Conservation (phyloP, 179 eudicot species). For the Monotropa hypopitys region DNA sequence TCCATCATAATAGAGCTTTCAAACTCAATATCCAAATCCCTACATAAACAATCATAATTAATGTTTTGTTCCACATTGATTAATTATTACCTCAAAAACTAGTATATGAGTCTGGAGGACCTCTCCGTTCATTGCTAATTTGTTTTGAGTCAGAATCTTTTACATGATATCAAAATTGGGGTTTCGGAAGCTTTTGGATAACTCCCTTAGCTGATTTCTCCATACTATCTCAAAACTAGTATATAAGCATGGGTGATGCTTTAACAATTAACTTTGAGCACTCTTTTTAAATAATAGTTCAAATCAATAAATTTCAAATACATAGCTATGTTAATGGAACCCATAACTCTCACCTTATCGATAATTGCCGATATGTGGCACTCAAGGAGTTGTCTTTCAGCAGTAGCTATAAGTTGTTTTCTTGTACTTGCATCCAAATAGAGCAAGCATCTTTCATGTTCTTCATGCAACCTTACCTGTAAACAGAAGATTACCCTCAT, state of each 20-base stretch:
- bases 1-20: not conserved
- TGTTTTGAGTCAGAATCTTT: too few species aligned
- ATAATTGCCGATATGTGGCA: conserved; percentile 78
- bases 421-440: conserved; percentile 80
- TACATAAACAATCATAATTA: not conserved
- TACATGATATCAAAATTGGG: too few species aligned
- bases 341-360: conserved; percentile 42
- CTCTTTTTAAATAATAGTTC: not conserved
- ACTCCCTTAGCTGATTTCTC: too few species aligned
- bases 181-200: too few species aligned
- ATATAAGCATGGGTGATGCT: too few species aligned
- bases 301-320: not conserved
- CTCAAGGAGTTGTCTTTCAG: conserved; percentile 86
- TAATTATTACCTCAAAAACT: too few species aligned
- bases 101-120: too few species aligned
- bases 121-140: too few species aligned
- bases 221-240: too few species aligned
- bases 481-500: conserved; percentile 12
- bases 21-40: not conserved
- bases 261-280: not conserved
- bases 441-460: conserved; percentile 79
- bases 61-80: too few species aligned
- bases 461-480: conserved; percentile 90
- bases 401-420: conserved; percentile 66
- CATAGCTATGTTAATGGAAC: not conserved